Base-by-base conservation (phyloP, 2,329 filamentous ascomycete genomes). In the Stagonosporopsis chrysanthemi region DNA sequence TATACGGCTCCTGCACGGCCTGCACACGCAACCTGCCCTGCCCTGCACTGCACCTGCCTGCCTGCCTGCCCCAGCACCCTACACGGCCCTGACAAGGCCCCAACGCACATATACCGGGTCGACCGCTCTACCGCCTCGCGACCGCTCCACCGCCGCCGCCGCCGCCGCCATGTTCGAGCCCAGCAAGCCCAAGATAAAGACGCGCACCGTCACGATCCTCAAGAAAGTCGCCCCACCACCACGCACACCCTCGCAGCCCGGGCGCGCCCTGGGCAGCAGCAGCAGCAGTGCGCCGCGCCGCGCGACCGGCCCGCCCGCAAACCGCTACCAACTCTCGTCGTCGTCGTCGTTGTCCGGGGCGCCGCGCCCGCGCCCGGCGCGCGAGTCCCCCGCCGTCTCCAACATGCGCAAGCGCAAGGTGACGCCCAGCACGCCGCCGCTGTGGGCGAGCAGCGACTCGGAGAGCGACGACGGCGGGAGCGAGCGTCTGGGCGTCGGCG, bases 141-240 rank as follows among this genome's bases (percentile, higher is more conserved):
- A 42, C 47, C 35, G 28, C 46, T 31, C 11, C 39, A n/a, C n/a
- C 41, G 46, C 17, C 50, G 35, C 41, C 33, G 3, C 43, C 12
- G 12, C 42, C 50, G 52, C 42, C 51, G 61, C 47, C 57, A 74
- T 73, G 71, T 74, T 75, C 56, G 57, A 59, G 42, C 48, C 62
- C 40, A 69, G 69, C 48, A 68, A 72, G 39, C 68, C 71, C 48
- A 75, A 74, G 63, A 74, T 75, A 57, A 70, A 69, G 57, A 69
- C 66, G 43, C 66, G 66, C 31, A 73, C 71, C 26, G 69, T 76
- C 56, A 61, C 67, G 45, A 65, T 74, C 44, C 69, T 71, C 59
- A 72, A 66, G 54, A 66, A 56, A 24, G 62, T 52, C 54, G 48
- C 54, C 24, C 46, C 65, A 31, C 60, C 60, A 33, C 62, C 44